Base-by-base conservation (phyloP, 495 filamentous ascomycete species). In the Choiromyces venosus region DNA sequence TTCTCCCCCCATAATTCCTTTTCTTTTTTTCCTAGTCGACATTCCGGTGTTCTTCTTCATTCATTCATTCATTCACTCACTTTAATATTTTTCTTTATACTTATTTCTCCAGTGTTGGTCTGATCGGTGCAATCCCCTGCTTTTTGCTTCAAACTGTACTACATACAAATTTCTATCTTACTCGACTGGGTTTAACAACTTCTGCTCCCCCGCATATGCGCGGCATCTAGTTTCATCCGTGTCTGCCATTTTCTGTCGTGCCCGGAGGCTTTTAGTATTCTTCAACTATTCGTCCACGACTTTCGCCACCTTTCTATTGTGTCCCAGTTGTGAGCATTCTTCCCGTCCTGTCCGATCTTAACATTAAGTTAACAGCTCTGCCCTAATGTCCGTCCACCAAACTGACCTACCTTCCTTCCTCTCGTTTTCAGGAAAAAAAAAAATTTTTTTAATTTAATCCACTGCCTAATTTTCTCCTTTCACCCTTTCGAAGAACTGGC, bases 321-420 rank as follows among this genome's bases (percentile, higher is more conserved):
- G 25, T 8, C 25, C 52, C 6, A 61, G 25, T 61, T 29, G n/a
- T 33, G 18, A 14, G 25, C 52, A 33, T 29, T 39, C 65, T 37
- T 76, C 36, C 42, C 65, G 68, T 67, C 40, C 18, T 37, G 14
- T 61, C 37, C 56, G 42, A 64, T 76, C 68, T 65, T 70, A 71
- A 56, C 64, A 69, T 77, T 73, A 29, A 42, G n/a, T 66, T 76
- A 65, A 42, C 40, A 70, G 69, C 46, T 68, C 9, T 36, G 19
- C 46, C 35, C 36, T 35, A 35, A 68, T 18, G 36, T 61, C 66
- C 25, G 52, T 61, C 25, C 25, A 61, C 52, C 25, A 69, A n/a
- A 37, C 40, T 67, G 37, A 37, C 25, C 44, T 69, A n/a, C 37
- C 39, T 46, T 38, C 52, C 42, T 36, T 46, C 70, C 44, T 67